Conservation (phyloP, 2,329 filamentous ascomycete species). For the Talaromyces sp. region DNA sequence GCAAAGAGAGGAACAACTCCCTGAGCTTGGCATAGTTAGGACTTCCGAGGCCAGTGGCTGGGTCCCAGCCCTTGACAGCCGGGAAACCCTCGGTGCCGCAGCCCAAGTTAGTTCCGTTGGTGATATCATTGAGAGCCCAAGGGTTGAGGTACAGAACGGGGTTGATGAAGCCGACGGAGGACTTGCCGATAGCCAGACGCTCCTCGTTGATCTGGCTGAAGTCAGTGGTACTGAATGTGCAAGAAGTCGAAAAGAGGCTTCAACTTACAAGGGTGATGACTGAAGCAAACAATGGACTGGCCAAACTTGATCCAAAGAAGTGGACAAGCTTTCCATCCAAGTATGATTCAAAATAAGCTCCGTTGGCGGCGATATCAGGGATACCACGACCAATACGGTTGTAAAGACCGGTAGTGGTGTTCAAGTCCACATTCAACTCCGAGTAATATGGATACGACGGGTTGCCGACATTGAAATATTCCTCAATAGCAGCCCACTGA, state of each 20-base stretch:
- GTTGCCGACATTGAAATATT: slow-evolving; percentile 38
- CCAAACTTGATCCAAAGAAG: slow-evolving; percentile 29
- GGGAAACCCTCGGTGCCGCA: slow-evolving; percentile 29
- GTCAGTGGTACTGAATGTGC: background rate
- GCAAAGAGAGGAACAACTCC: slow-evolving; percentile 25
- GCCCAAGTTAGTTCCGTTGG: slow-evolving; percentile 34
- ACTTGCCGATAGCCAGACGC: slow-evolving; percentile 48
- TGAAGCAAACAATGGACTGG: slow-evolving; percentile 29
- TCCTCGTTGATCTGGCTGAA: slow-evolving; percentile 57
- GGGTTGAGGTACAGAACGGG: slow-evolving; percentile 40
- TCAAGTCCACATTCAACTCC: slow-evolving; percentile 31
- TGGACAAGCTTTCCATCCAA: slow-evolving; percentile 20
- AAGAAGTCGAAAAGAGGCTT: background rate
- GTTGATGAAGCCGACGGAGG: slow-evolving; percentile 52
- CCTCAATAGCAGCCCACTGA: slow-evolving; percentile 40
- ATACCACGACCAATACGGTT: slow-evolving; percentile 48
- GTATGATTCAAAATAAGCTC: slow-evolving; percentile 31
- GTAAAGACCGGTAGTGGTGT: slow-evolving; percentile 40
- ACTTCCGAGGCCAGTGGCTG: slow-evolving; percentile 31
- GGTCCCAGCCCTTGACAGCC: slow-evolving; percentile 31
- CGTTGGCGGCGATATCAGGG: slow-evolving; percentile 49
- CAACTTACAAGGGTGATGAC: slow-evolving; percentile 29
- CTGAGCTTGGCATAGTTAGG: slow-evolving; percentile 31
- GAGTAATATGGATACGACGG: slow-evolving; percentile 31
- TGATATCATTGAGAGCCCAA: slow-evolving; percentile 42